Conservation (phyloP, 176 grass and related monocot genomes). For the Alopecurus myosuroides region DNA sequence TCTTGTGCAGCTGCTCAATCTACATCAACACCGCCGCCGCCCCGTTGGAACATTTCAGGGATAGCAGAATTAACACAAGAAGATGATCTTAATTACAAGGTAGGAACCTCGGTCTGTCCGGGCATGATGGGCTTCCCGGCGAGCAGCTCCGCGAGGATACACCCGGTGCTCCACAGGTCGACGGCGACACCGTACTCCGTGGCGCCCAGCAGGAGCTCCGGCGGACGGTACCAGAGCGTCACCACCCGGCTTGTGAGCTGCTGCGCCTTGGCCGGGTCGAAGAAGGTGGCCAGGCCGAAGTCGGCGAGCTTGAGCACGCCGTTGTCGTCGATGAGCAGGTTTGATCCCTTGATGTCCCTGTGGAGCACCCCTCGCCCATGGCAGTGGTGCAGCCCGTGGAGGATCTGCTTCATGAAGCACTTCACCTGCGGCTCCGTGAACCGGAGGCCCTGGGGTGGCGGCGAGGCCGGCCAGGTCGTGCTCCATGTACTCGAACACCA, state of each 20-base stretch:
- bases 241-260: slow-evolving; percentile 65
- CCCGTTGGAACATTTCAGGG: not conserved
- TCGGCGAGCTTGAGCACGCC: slow-evolving; percentile 56
- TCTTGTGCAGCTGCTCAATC: slow-evolving; percentile 90
- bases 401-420: slow-evolving; percentile 54
- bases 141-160: slow-evolving; percentile 67
- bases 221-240: slow-evolving; percentile 71
- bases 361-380: slow-evolving; percentile 50
- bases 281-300: slow-evolving; percentile 64
- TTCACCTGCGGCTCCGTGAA: slow-evolving; percentile 72
- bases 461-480: slow-evolving; percentile 83
- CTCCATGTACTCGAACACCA: slow-evolving; percentile 99
- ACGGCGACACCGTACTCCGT: slow-evolving; percentile 52
- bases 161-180: slow-evolving; percentile 66
- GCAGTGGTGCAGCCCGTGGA: slow-evolving; percentile 52
- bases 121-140: slow-evolving; percentile 73
- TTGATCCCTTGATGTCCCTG: slow-evolving; percentile 71
- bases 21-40: not conserved
- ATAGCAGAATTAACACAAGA: not conserved
- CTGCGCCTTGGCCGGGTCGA: slow-evolving; percentile 29
- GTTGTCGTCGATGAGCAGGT: slow-evolving; percentile 51
- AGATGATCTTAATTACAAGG: not conserved
- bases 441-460: slow-evolving; percentile 32
- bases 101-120: slow-evolving; percentile 53
- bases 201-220: slow-evolving; percentile 67